Percentiles rank a stretch among this genome's conserved stretches.
Conservation (phyloP, 345 rosid species). For the Dipteronia dyeriana region DNA sequence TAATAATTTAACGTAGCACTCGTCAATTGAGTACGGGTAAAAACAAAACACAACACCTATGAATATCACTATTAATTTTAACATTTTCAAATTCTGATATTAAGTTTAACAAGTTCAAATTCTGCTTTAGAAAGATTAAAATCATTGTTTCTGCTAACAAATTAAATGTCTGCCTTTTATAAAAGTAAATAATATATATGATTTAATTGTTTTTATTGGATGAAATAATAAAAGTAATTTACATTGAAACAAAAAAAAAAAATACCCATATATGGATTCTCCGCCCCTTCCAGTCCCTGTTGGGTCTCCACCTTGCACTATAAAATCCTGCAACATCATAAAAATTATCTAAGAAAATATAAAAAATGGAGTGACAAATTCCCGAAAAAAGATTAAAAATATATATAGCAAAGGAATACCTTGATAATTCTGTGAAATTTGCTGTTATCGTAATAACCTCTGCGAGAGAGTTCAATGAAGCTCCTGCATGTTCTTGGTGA, state of each 20-base stretch:
- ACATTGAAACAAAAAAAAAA: conserved; percentile 1
- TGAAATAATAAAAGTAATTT: background rate
- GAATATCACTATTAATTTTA: background rate
- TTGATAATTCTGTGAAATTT: conserved; percentile 89
- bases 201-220: background rate
- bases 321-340: conserved; percentile 69
- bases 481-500: conserved; percentile 94
- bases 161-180: no score
- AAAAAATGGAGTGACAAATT: background rate
- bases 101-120: background rate
- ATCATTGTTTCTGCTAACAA: background rate
- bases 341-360: conserved; percentile 2
- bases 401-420: conserved; percentile 36
- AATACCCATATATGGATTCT: conserved; percentile 88
- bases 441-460: conserved; percentile 82
- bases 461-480: conserved; percentile 82
- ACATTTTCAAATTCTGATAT: conserved; percentile 1
- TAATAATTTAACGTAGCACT: background rate
- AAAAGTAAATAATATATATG: no score
- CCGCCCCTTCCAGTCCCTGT: conserved; percentile 98
- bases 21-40: background rate
- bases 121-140: background rate
- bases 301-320: conserved; percentile 99
- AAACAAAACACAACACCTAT: background rate
- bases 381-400: background rate